Evolutionary conservation across 2,329 filamentous ascomycete genomes (phyloP).

Genomic region (Colletotrichum liaoningense): DNA sequence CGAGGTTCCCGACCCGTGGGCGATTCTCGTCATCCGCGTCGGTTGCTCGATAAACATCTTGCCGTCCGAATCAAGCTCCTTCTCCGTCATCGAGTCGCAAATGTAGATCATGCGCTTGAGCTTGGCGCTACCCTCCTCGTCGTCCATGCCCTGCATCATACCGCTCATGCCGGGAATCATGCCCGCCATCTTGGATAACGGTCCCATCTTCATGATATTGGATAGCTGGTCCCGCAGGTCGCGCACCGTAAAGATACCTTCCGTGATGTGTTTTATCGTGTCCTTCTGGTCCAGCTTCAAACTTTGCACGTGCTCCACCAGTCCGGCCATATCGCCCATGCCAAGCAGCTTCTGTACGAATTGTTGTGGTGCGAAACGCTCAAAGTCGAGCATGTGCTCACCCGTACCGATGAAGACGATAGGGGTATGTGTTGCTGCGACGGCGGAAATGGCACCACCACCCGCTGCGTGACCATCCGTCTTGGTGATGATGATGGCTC

Average conservation of each 20-base stretch:
- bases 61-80: conserved; percentile 94
- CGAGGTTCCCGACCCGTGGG: conserved; percentile 87
- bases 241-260: conserved; percentile 94
- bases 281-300: conserved; percentile 98
- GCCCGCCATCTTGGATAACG: conserved; percentile 94
- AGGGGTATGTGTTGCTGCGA: conserved; percentile 94
- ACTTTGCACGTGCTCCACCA: conserved; percentile 96
- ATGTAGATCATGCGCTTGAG: conserved; percentile 99
- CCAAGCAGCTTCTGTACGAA: conserved; percentile 95
- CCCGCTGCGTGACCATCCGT: conserved; percentile 96
- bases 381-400: conserved; percentile 95
- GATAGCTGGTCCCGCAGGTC: conserved; percentile 94
- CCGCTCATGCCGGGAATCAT: conserved; percentile 97
- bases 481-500: conserved; percentile 99
- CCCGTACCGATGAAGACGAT: conserved; percentile 99
- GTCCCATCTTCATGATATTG: conserved; percentile 99
- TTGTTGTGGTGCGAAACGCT: conserved; percentile 90
- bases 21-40: conserved; percentile 90
- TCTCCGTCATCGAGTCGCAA: conserved; percentile 97
- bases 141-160: conserved; percentile 96
- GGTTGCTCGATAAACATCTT: conserved; percentile 95
- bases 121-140: conserved; percentile 93
- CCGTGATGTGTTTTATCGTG: conserved; percentile 98
- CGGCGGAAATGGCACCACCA: conserved; percentile 96
- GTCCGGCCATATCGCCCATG: conserved; percentile 95